Evolutionary conservation across 2,329 filamentous ascomycete species (phyloP).

Genomic region (Colletotrichum scovillei): DNA sequence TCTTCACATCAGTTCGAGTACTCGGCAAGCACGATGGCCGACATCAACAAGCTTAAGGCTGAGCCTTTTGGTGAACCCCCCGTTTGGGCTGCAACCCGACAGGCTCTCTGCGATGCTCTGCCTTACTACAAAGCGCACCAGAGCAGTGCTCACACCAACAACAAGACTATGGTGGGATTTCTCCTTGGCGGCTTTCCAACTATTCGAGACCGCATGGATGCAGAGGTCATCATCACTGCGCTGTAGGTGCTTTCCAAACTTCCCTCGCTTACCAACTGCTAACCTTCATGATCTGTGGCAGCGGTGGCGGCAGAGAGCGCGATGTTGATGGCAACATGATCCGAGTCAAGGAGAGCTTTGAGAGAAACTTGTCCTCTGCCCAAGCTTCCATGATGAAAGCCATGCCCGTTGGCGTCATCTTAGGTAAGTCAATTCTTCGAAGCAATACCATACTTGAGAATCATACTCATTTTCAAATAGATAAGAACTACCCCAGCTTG

Average conservation of each 20-base stretch:
- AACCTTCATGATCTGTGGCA: constrained; percentile 41
- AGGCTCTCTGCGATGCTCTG: constrained; percentile 72
- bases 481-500: constrained; percentile 60
- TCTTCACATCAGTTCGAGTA: not conserved
- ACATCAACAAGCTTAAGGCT: not conserved
- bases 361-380: constrained; percentile 43
- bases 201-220: constrained; percentile 66
- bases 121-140: constrained; percentile 72
- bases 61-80: not conserved
- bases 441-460: too few species aligned
- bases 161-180: constrained; percentile 64
- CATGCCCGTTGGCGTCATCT: constrained; percentile 66
- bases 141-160: constrained; percentile 64
- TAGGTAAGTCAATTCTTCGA: constrained; percentile 52
- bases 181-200: constrained; percentile 68
- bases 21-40: not conserved
- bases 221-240: constrained; percentile 72
- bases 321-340: constrained; percentile 55
- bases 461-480: constrained; percentile 48
- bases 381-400: constrained; percentile 52
- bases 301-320: constrained; percentile 66
- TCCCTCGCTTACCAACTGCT: constrained; percentile 7
- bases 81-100: constrained; percentile 68
- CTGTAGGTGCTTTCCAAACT: constrained; percentile 56
- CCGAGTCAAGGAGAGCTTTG: constrained; percentile 49